Evolutionary conservation across 1,284 basidiomycete genomes (phyloP).

Genomic region (Sutorius eximius): DNA sequence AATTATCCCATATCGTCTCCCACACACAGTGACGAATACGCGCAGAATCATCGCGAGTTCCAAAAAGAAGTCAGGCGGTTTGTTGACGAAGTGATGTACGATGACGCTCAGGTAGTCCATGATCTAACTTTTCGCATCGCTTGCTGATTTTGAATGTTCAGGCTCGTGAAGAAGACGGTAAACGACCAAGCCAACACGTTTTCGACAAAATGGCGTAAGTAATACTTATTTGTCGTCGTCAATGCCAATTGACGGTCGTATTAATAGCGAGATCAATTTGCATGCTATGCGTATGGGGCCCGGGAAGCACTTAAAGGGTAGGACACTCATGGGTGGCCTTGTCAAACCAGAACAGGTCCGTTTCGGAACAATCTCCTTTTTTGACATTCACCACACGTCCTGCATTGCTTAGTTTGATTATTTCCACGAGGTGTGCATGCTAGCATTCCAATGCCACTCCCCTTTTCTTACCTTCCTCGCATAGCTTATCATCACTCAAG

Average conservation of each 20-base stretch:
- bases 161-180: slow-evolving; percentile 75
- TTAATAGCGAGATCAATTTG: slow-evolving; percentile 60
- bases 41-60: slow-evolving; percentile 45
- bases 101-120: slow-evolving; percentile 44
- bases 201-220: slow-evolving; percentile 71
- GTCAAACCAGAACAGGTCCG: slow-evolving; percentile 83
- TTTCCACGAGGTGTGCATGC: slow-evolving; percentile 67
- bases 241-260: not conserved
- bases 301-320: slow-evolving; percentile 81
- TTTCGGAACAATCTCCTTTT: slow-evolving; percentile 11
- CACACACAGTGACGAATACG: not conserved
- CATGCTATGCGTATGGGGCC: slow-evolving; percentile 92
- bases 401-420: slow-evolving; percentile 60
- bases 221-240: not conserved
- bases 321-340: slow-evolving; percentile 76
- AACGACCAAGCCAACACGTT: slow-evolving; percentile 63
- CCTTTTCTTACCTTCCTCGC: slow-evolving; percentile 5
- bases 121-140: not conserved
- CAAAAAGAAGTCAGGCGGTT: slow-evolving; percentile 46
- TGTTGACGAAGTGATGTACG: slow-evolving; percentile 45
- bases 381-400: not conserved
- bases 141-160: slow-evolving; percentile 30
- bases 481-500: slow-evolving; percentile 85
- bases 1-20: not conserved
- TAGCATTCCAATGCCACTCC: not conserved